Evolutionary conservation across 345 rosid genomes (phyloP), one percentile per base, ranked within the genome.

Genomic region (Populus pruinosa): DNA sequence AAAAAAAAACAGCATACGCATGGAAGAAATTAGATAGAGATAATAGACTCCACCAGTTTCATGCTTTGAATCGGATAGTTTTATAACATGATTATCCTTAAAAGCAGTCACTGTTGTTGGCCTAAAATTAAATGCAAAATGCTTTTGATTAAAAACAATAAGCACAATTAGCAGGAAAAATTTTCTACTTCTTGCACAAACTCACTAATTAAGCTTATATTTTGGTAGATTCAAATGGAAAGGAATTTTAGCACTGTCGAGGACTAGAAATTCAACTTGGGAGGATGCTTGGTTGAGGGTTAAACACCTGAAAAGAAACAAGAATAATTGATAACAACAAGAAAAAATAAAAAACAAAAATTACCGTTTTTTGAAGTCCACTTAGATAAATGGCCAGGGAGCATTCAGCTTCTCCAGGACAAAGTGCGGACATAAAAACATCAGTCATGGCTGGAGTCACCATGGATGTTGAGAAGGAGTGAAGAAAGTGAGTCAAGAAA

Each of bases 331-430:
- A 38, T 38, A 38, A 41, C 12, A 41, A 41, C 5, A 33, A 21
- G 23, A 29, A 33, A 18, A 25, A 39, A 2, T 11, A 4, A 23
- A 12, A 9, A 23, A 35, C 41, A 20, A 17, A 29, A 17, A 23
- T 6, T 80, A 89, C 90, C 87, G 77, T 86, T 43, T 87, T 83
- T 70, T 87, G 86, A 67, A 87, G 44, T 43, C 87, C 89, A 1
- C 84, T 13, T 68, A 88, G 82, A 56, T 74, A 85, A 64, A 88
- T 85, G 39, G 88, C 86, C 16, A 85, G 69, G 17, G 87, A 83
- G 82, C 91, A 88, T 61, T 77, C 77, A 23, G 0, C 2, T 82
- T 72, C 21, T 11, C 85, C 89, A 8, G 91, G 90, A 67, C 91
- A 88, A 78, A 88, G 55, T 0, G 91, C 88, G 4, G 79, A 50